Evolutionary conservation across 2,329 filamentous ascomycete species (phyloP).

Genomic region (Ophiostoma himal-ulmi): DNA sequence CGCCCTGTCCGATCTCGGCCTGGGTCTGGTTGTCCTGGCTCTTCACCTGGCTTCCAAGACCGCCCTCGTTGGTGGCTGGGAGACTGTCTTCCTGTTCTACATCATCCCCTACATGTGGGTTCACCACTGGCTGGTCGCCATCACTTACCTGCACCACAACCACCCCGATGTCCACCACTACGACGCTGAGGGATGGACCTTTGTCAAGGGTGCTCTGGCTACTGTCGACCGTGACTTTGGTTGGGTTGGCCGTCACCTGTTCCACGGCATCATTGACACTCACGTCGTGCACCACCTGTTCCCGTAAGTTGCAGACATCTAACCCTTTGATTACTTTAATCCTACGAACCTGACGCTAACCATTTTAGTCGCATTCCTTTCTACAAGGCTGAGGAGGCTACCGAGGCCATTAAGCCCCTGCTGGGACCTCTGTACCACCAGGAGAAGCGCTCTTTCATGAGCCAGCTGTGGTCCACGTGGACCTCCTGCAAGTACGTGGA

Average conservation of each 20-base stretch:
- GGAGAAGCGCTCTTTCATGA: constrained; percentile 51
- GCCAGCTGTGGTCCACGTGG: constrained; percentile 43
- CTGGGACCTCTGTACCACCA: constrained; percentile 94
- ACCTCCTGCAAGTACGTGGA: constrained; percentile 45
- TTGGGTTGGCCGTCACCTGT: constrained; percentile 79
- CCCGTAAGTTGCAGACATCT: constrained; percentile 37
- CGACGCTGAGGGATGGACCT: constrained; percentile 77
- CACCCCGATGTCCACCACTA: constrained; percentile 91
- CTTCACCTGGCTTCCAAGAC: constrained; percentile 1
- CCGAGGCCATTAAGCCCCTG: constrained; percentile 55
- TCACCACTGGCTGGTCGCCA: constrained; percentile 97
- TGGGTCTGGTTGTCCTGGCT: constrained; percentile 44
- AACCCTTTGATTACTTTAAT: not conserved
- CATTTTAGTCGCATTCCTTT: constrained; percentile 72
- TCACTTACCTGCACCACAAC: constrained; percentile 95
- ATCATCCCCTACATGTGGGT: constrained; percentile 93
- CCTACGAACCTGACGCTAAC: not conserved
- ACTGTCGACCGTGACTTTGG: constrained; percentile 96
- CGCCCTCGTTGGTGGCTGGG: constrained; percentile 56
- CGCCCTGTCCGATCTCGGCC: constrained; percentile 75
- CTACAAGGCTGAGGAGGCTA: constrained; percentile 29
- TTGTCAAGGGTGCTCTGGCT: constrained; percentile 82
- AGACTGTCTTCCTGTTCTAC: constrained; percentile 91
- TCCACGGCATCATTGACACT: constrained; percentile 94
- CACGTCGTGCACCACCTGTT: constrained; percentile 94